Evolutionary conservation across 1,284 basidiomycete genomes (phyloP), one percentile per base, ranked within the genome.

Genomic region (Sporisorium graminicola): DNA sequence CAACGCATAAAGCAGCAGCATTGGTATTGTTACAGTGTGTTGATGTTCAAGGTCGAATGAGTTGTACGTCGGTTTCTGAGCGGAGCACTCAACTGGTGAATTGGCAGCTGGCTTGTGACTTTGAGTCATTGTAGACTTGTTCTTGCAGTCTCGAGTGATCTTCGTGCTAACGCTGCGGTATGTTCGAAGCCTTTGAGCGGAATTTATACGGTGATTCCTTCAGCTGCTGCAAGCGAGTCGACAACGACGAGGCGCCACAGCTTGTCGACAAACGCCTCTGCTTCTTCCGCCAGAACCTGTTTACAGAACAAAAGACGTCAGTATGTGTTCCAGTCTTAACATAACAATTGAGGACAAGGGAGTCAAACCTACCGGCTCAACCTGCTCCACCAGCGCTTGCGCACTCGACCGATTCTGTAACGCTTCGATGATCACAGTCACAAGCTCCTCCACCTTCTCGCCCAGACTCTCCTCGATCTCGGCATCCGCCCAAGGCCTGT

Each of bases 201-300:
- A 6, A 3, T 8, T 16, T 44, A 68, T 58, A 62, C 33, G 0
- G 22, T 66, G 10, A 74, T 44, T 5, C 71, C 71, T 40, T 74
- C 59, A 12, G 77, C 65, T 10, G 69, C 69, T 20, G 70, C 74
- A 2, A 75, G 53, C 5, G 78, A 70, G 22, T 82, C 81, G 40
- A 78, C 67, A 10, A 84, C 33, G n/a, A 84, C 54, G 10, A 72
- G 60, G 5, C 77, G 65, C 82, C 82, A 84, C 9, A 83, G 66
- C 53, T 65, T 71, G 18, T 61, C 78, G 31, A 84, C 82, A 27
- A 84, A 67, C 2, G 66, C 52, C 51, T 66, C 64, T 13, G 80
- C 81, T 63, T 84, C 82, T 26, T 84, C 82, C 29, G 76, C 82
- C 56, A 84, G 58, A 3, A 79, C 77, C 77, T 79, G 59, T 43